phyloP scores from a whole-genome alignment of 345 rosid species.

The Salix udensis region DNA sequence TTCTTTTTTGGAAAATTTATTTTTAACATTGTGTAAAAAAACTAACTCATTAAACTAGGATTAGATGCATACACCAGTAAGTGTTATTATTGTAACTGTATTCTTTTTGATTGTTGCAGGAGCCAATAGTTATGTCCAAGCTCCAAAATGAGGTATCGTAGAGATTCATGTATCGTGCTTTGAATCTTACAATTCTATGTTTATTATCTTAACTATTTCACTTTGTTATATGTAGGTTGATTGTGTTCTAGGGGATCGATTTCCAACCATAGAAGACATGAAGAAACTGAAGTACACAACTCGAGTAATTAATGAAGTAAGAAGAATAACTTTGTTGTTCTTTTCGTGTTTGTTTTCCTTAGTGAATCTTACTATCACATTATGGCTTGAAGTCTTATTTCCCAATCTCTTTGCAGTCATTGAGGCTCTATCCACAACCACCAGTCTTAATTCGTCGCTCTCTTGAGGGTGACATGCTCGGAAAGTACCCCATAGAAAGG shows the following conservation, averaged over 20 bases:
- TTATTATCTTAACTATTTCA: not conserved
- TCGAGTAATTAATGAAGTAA: slow-evolving; percentile 89
- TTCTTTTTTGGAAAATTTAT: too few relatives aligned
- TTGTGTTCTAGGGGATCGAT: slow-evolving; percentile 77
- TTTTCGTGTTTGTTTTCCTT: not conserved
- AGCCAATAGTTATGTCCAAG: slow-evolving; percentile 69
- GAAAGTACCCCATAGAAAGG: slow-evolving; percentile 79
- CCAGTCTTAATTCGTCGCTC: slow-evolving; percentile 95
- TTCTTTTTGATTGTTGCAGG: slow-evolving; percentile 42
- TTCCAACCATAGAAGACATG: slow-evolving; percentile 77
- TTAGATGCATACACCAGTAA: too few relatives aligned
- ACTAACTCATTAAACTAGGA: too few relatives aligned
- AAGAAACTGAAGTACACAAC: slow-evolving; percentile 88
- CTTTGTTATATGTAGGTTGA: slow-evolving; percentile 57
- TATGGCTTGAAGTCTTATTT: slow-evolving; percentile 7
- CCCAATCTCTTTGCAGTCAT: slow-evolving; percentile 49
- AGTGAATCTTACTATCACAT: slow-evolving; percentile 1
- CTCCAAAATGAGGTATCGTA: slow-evolving; percentile 77
- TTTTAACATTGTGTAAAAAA: too few relatives aligned
- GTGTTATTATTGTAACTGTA: not conserved
- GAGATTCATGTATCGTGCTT: slow-evolving; percentile 1
- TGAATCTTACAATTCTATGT: not conserved
- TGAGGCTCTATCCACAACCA: slow-evolving; percentile 95
- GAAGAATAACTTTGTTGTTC: slow-evolving; percentile 4
- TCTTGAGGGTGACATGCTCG: slow-evolving; percentile 63